A percentile compares a stretch with the other conserved stretches of the same genome.
phyloP scores from a whole-genome alignment of 306 rosid genomes.

The Cucurbita maxima region DNA sequence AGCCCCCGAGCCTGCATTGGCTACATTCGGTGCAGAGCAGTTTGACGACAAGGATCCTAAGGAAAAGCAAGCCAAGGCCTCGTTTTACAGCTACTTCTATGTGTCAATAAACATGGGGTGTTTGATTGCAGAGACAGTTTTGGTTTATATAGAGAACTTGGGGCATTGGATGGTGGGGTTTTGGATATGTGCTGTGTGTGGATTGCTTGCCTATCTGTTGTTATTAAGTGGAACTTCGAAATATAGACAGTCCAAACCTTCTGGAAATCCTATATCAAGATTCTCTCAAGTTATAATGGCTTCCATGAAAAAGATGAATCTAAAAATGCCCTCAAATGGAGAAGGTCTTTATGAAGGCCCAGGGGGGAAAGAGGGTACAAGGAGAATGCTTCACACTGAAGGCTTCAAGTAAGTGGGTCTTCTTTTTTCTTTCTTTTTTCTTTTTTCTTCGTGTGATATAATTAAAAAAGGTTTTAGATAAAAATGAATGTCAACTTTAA shows the following conservation, averaged over 20 bases:
- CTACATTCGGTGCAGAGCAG: slow-evolving; percentile 45
- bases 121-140: slow-evolving; percentile 34
- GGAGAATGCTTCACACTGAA: slow-evolving; percentile 33
- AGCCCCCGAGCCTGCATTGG: slow-evolving; percentile 44
- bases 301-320: slow-evolving; percentile 26
- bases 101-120: slow-evolving; percentile 43
- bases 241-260: slow-evolving; percentile 36
- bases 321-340: slow-evolving; percentile 20
- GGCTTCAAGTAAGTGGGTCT: slow-evolving; percentile 34
- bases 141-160: slow-evolving; percentile 36
- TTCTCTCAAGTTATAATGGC: slow-evolving; percentile 42
- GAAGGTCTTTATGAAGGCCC: slow-evolving; percentile 30
- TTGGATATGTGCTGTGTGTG: slow-evolving; percentile 30
- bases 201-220: slow-evolving; percentile 17
- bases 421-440: background rate
- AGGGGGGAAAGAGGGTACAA: slow-evolving; percentile 18
- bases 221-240: slow-evolving; percentile 28
- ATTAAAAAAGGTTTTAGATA: background rate
- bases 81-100: slow-evolving; percentile 49
- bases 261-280: slow-evolving; percentile 38
- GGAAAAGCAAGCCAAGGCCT: slow-evolving; percentile 27
- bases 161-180: slow-evolving; percentile 44
- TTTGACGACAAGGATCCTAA: slow-evolving; percentile 36
- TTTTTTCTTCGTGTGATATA: background rate
- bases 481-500: background rate